Evolutionary conservation across 495 filamentous ascomycete genomes (phyloP).

Genomic region (Elasticomyces elasticus): DNA sequence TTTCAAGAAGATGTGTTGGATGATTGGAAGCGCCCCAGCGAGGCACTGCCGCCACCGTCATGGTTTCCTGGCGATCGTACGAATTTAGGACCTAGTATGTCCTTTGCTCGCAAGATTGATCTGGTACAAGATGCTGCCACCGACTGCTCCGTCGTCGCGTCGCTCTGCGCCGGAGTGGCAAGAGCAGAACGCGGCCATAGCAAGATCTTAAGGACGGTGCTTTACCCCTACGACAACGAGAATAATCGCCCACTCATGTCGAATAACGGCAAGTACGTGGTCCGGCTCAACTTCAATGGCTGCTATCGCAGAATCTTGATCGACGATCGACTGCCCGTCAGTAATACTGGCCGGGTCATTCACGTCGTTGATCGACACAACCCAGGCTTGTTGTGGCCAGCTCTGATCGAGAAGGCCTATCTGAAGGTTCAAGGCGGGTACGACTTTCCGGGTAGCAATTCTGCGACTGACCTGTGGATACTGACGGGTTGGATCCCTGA

Average conservation of each 20-base stretch:
- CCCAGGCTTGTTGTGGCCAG: constrained; percentile 73
- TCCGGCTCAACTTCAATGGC: constrained; percentile 90
- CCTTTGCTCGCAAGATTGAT: constrained; percentile 48
- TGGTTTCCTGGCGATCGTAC: constrained; percentile 22
- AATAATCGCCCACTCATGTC: constrained; percentile 50
- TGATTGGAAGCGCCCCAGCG: constrained; percentile 68
- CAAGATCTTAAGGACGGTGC: constrained; percentile 52
- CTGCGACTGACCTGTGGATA: constrained; percentile 82
- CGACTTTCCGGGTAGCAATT: constrained; percentile 97
- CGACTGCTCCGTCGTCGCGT: constrained; percentile 95
- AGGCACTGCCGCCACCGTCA: constrained; percentile 38
- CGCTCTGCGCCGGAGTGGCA: constrained; percentile 74
- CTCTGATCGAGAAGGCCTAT: constrained; percentile 91
- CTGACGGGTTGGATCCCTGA: constrained; percentile 95
- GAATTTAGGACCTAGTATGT: constrained; percentile 43
- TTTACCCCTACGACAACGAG: constrained; percentile 61
- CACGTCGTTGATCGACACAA: constrained; percentile 85
- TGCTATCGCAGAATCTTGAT: constrained; percentile 78
- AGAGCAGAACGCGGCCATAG: constrained; percentile 50
- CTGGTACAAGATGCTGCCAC: constrained; percentile 88
- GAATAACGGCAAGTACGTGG: constrained; percentile 76
- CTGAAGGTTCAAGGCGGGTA: constrained; percentile 95
- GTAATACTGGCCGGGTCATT: constrained; percentile 58
- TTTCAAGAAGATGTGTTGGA: constrained; percentile 61
- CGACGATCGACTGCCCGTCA: constrained; percentile 82